Evolutionary conservation across 805 yeast species (phyloP), one percentile per base, ranked within the genome.

Genomic region (Dipodascus albidus): DNA sequence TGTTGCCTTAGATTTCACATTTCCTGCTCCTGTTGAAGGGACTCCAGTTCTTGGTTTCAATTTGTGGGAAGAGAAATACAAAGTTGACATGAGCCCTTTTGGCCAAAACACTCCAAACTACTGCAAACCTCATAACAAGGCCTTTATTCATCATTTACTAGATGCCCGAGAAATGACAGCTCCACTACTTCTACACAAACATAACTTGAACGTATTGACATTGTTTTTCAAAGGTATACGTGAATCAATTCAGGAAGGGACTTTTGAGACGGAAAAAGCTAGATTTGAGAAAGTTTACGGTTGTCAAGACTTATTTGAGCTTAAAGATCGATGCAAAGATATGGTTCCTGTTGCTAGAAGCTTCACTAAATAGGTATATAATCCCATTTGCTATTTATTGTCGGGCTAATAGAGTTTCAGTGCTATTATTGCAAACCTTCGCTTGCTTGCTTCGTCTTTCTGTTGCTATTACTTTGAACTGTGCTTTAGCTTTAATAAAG

Each of bases 131-230:
- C 68, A 68, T 50, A 60, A 67, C 53, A 55, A 68, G 20, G 74
- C 75, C 14, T 73, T 73, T 56, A 54, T 73, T n/a, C 74, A 72
- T 49, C 76, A 73, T 55, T 58, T 73, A 23, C 62, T 73, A 27
- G 54, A 66, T 33, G 75, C 74, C 8, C 59, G 60, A 17, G 76
- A 73, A 57, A 73, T 73, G 76, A 64, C 72, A 22, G 74, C 74
- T 1, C 67, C 71, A 63, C 71, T 71, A 48, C 55, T 71, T 8
- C 60, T 73, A 33, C 74, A 71, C 58, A 62, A 64, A 55, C 74
- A 73, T 54, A 73, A 73, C 54, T 50, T 67, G 23, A 56, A 56
- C 20, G 63, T 66, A 0, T 54, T 62, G n/a, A 57, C 54, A 22
- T 14, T 50, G 48, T 67, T 71, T 49, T 66, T 72, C 53, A 55